phyloP scores from a whole-genome alignment of 2,329 filamentous ascomycete genomes.

The Paecilomyces dactylethromorphus region DNA sequence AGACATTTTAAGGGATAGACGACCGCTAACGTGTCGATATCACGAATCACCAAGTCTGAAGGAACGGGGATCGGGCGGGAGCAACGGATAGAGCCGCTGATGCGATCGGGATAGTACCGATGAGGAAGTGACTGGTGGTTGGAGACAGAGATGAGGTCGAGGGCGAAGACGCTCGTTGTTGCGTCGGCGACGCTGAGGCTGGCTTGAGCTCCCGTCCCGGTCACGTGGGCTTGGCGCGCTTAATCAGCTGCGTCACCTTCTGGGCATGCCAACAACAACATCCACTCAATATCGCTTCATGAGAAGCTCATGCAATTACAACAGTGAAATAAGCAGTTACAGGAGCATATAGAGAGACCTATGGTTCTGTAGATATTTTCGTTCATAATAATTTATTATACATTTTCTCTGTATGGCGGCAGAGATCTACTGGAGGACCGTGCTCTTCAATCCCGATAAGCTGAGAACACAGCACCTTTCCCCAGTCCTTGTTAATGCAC shows the following conservation, averaged over 20 bases:
- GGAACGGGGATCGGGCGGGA: constrained; percentile 4
- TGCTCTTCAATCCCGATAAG: neutral
- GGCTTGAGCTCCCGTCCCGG: constrained; percentile 15
- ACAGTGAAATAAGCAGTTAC: neutral
- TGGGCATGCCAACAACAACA: constrained; percentile 1
- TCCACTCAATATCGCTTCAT: neutral
- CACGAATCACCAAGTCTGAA: constrained; percentile 4
- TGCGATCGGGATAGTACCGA: constrained; percentile 18
- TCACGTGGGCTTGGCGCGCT: constrained; percentile 26
- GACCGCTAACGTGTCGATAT: constrained; percentile 8
- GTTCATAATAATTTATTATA: neutral
- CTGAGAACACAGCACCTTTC: neutral
- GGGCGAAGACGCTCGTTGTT: constrained; percentile 30
- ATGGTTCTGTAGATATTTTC: neutral
- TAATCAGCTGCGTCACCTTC: constrained; percentile 1
- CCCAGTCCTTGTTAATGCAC: neutral
- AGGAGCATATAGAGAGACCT: neutral
- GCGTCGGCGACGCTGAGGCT: constrained; percentile 7
- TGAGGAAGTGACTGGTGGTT: constrained; percentile 19
- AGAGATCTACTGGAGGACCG: neutral
- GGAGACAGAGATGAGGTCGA: constrained; percentile 22
- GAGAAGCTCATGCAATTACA: neutral
- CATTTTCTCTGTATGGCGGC: neutral
- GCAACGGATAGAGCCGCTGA: constrained; percentile 15
- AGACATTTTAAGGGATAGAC: constrained; percentile 52